Base-by-base conservation (phyloP, 257 asterid species). In the Anisodus acutangulus region DNA sequence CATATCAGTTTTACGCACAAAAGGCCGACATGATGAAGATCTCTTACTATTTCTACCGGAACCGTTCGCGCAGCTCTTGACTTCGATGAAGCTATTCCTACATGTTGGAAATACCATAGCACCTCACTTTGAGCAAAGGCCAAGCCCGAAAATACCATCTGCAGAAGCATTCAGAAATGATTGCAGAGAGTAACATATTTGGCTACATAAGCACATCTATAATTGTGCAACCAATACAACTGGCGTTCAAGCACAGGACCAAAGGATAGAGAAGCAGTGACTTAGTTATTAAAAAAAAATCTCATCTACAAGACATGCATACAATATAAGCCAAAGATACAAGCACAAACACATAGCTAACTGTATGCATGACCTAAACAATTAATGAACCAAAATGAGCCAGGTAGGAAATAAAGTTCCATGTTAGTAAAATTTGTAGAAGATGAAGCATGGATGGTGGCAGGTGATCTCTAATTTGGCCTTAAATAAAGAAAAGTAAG, bases 101-200 rank as follows among this genome's bases (percentile, higher is more conserved):
- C 96, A 81, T 97, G 99, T 88, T 97, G 99, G 86, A 97, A 97
- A 80, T 93, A 97, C 99, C 99, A 97, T 35, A 93, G 80, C 57
- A 95, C 97, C 94, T 97, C 99, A 91, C 98, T 95, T 86, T 97
- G 98, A 39, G 97, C 94, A 83, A 97, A 92, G 85, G 99, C 98
- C 86, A 97, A 89, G 67, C 98, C 98, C 64, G 99, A 97, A 89
- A 93, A 97, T 69, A 97, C 98, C 99, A 97, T 97, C 99, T 97
- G 97, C 60, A 83, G 88, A 86, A 87, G 71, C 89, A 92, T 76
- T 90, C 62, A 53, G 64, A 86, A 80, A 62, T 17, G 39, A 82
- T 49, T 47, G 78, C 51, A 80, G 84, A 53, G 79, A 82, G 66
- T 22, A 78, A 55, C 55, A 59, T 17, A 41, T 7, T 51, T 54